Conservation (phyloP, 768 basidiomycete genomes). For the Mycena sanguinolenta region DNA sequence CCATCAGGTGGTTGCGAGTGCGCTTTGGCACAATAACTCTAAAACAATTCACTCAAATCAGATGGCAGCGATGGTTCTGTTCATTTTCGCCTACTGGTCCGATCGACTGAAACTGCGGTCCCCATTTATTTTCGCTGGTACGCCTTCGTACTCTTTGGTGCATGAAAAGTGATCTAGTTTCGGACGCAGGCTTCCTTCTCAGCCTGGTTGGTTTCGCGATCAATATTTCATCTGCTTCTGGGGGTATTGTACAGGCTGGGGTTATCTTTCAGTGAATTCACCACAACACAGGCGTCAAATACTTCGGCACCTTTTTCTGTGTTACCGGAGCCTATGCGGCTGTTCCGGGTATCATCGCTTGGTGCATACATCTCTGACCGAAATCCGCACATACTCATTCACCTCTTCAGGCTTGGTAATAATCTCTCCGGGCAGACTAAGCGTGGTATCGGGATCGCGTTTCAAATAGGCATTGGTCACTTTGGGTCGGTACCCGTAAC, state of each 20-base stretch:
- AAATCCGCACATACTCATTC: background rate
- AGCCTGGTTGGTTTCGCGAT: conserved; percentile 70
- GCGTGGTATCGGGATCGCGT: conserved; percentile 76
- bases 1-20: conserved; percentile 64
- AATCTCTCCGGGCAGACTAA: conserved; percentile 80
- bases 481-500: conserved; percentile 54
- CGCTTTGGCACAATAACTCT: too few relatives aligned
- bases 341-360: conserved; percentile 72
- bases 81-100: conserved; percentile 68
- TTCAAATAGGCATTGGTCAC: conserved; percentile 78
- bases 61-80: conserved; percentile 62
- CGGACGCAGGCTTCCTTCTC: conserved; percentile 18
- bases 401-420: conserved; percentile 66
- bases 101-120: conserved; percentile 68
- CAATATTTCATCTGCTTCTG: conserved; percentile 67
- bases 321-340: conserved; percentile 74
- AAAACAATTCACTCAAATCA: too few relatives aligned
- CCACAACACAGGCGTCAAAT: conserved; percentile 62
- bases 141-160: too few relatives aligned
- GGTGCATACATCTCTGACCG: conserved; percentile 62
- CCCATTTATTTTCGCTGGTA: conserved; percentile 69
- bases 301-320: conserved; percentile 79
- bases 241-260: conserved; percentile 12
- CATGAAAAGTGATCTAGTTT: too few relatives aligned
- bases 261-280: background rate